Conservation (phyloP, 768 basidiomycete species). For the Tremella fuciformis region DNA sequence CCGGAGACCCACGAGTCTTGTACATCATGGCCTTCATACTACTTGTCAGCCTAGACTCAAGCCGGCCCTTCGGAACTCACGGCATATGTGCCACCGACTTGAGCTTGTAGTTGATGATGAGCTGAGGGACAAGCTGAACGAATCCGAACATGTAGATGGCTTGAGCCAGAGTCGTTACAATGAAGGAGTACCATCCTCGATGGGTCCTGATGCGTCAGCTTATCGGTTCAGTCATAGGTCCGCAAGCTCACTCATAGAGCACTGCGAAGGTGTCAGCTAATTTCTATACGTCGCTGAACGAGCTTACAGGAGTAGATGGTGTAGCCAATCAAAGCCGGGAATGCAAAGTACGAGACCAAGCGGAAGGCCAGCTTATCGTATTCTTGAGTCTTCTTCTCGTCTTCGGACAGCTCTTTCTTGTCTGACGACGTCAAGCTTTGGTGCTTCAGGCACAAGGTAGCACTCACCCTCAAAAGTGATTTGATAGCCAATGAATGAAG, state of each 20-base stretch:
- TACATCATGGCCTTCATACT: constrained; percentile 94
- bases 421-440: constrained; percentile 56
- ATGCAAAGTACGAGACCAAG: constrained; percentile 84
- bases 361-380: constrained; percentile 90
- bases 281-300: neutral
- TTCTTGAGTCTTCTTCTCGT: constrained; percentile 97
- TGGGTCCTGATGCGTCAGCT: constrained; percentile 65
- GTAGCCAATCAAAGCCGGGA: constrained; percentile 61
- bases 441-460: constrained; percentile 8
- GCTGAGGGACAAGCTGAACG: constrained; percentile 62
- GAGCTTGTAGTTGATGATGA: constrained; percentile 94
- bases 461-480: constrained; percentile 72
- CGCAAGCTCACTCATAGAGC: constrained; percentile 18
- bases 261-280: constrained; percentile 12
- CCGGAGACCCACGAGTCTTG: constrained; percentile 67
- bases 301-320: constrained; percentile 52
- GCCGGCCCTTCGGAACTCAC: constrained; percentile 17
- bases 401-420: constrained; percentile 92
- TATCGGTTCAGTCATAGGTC: neutral
- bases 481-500: constrained; percentile 71
- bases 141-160: constrained; percentile 84
- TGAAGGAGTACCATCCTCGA: constrained; percentile 92
- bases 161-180: constrained; percentile 79
- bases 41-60: constrained; percentile 10
- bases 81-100: constrained; percentile 97